Evolutionary conservation across 164 flowering plant genomes (phyloP).

Genomic region (Magnolia kwangsiensis): DNA sequence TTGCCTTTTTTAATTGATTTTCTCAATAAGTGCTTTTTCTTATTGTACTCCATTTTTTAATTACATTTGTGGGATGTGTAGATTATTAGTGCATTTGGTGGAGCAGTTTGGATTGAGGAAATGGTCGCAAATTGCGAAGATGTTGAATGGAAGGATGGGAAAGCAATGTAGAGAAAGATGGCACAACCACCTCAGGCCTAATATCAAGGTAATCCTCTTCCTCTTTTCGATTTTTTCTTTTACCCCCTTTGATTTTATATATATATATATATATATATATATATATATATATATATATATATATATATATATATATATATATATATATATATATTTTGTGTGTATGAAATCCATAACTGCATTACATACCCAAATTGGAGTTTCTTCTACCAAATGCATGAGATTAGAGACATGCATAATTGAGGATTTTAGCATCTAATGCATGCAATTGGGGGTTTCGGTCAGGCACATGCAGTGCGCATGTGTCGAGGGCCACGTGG

Average conservation of each 20-base stretch:
- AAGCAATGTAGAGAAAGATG: conserved; percentile 96
- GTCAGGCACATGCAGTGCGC: not conserved
- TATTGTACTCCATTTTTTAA: not conserved
- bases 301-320: too few relatives aligned
- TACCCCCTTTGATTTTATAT: not conserved
- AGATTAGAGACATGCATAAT: too few relatives aligned
- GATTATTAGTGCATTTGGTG: conserved; percentile 59
- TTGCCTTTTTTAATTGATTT: not conserved
- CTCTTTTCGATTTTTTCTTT: not conserved
- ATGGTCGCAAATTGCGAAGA: conserved; percentile 81
- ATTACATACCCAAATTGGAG: not conserved
- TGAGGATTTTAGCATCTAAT: not conserved
- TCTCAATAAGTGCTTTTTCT: not conserved
- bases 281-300: too few relatives aligned
- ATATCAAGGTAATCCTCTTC: conserved; percentile 59
- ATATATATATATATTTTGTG: too few relatives aligned
- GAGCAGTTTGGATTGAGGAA: conserved; percentile 61
- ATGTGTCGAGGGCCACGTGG: not conserved
- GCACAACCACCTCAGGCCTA: conserved; percentile 85
- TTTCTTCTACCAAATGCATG: too few relatives aligned
- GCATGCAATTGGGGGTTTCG: not conserved
- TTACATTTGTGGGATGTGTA: conserved; percentile 12
- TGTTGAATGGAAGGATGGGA: conserved; percentile 69
- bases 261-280: too few relatives aligned
- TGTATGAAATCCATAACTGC: not conserved